Percentiles rank a stretch among this genome's conserved stretches.
phyloP scores from a whole-genome alignment of 2,329 filamentous ascomycete species.

The Monilinia laxa region DNA sequence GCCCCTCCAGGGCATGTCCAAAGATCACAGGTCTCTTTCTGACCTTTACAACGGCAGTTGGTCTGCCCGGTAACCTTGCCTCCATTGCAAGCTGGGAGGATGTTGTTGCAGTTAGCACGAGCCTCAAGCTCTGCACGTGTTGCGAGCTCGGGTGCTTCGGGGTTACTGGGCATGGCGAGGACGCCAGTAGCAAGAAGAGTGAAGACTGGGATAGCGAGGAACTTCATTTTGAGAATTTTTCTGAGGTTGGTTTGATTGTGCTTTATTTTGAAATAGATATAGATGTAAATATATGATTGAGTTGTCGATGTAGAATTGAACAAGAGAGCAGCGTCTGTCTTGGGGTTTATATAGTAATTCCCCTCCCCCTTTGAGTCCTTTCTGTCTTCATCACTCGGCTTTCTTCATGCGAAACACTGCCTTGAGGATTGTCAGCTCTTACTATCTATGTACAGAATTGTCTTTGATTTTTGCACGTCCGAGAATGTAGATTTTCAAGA shows the following conservation, averaged over 20 bases:
- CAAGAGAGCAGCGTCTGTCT: background rate
- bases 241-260: background rate
- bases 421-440: background rate
- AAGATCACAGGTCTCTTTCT: background rate
- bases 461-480: background rate
- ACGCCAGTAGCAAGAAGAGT: slow-evolving; percentile 20
- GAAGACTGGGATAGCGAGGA: slow-evolving; percentile 23
- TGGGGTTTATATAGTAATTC: slow-evolving; percentile 7
- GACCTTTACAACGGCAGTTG: background rate
- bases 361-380: background rate
- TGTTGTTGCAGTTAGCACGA: background rate
- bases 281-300: background rate
- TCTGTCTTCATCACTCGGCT: background rate
- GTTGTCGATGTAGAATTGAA: slow-evolving; percentile 5
- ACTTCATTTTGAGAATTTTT: slow-evolving; percentile 24
- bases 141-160: slow-evolving; percentile 1
- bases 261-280: background rate
- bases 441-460: background rate
- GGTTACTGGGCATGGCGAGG: slow-evolving; percentile 20
- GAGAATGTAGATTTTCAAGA: background rate
- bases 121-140: background rate
- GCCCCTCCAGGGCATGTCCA: background rate
- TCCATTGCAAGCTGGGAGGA: slow-evolving; percentile 1
- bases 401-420: background rate
- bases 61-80: background rate